Evolutionary conservation across 2,329 filamentous ascomycete genomes (phyloP).

Genomic region (Trichoderma simmonsii): DNA sequence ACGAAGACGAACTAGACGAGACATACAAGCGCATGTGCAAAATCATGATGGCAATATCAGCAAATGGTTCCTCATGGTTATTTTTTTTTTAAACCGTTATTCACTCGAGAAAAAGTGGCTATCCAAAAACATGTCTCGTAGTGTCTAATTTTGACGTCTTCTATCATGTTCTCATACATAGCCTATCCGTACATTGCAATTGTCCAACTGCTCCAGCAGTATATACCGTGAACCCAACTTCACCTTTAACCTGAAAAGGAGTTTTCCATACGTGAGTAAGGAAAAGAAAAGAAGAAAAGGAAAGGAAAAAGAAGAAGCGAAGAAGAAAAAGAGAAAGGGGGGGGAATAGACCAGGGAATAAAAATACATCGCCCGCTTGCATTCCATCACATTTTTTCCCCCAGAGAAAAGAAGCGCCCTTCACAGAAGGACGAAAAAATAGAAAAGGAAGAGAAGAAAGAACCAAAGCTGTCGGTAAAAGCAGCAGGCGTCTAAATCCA

Average conservation of each 20-base stretch:
- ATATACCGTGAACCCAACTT: background rate
- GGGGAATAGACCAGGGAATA: background rate
- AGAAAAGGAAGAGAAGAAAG: background rate
- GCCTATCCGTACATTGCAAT: background rate
- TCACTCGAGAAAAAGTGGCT: too few species aligned
- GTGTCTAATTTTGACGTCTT: background rate
- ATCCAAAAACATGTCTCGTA: background rate
- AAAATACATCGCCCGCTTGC: background rate
- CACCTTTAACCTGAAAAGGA: background rate
- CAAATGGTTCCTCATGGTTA: background rate
- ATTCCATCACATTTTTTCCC: background rate
- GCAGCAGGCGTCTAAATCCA: conserved; percentile 19
- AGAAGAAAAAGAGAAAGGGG: background rate
- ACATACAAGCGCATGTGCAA: background rate
- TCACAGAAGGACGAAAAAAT: background rate
- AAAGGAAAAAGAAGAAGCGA: background rate
- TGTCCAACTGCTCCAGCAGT: background rate
- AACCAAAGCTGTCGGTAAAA: background rate
- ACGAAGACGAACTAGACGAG: conserved; percentile 23
- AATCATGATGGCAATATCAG: background rate
- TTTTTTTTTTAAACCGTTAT: background rate
- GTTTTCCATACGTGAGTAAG: background rate
- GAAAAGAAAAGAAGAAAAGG: background rate
- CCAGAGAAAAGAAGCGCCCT: background rate
- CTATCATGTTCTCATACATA: background rate